phyloP scores from a whole-genome alignment of 352 stramenopile genomes.

The Globisporangium alternatum region DNA sequence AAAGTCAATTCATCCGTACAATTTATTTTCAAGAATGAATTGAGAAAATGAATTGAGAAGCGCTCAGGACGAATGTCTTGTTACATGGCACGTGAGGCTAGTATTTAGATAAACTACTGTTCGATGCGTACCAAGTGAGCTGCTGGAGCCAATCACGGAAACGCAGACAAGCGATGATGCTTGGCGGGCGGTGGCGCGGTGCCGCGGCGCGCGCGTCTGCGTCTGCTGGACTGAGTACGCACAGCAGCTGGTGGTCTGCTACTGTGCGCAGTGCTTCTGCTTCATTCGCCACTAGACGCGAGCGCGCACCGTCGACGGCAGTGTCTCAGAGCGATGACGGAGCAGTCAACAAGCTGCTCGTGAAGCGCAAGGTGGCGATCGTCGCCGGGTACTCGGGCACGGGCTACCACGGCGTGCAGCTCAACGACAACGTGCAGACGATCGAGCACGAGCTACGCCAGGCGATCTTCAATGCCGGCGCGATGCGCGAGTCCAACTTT shows the following conservation, averaged over 20 bases:
- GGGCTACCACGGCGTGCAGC: conserved; percentile 74
- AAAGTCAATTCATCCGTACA: too few species aligned
- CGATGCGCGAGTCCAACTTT: conserved; percentile 88
- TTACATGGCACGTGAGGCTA: background rate
- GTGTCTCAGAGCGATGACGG: background rate
- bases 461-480: conserved; percentile 75
- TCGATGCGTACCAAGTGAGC: background rate
- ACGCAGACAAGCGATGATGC: conserved; percentile 3
- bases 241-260: background rate
- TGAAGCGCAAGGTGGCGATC: conserved; percentile 89
- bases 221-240: background rate
- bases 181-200: conserved; percentile 4
- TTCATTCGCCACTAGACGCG: background rate
- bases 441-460: conserved; percentile 82
- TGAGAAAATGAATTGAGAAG: too few species aligned
- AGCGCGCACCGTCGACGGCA: background rate
- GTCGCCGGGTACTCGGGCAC: conserved; percentile 83
- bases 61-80: too few species aligned
- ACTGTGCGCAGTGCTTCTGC: background rate
- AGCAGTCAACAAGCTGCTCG: conserved; percentile 28
- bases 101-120: background rate
- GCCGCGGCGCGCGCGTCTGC: conserved; percentile 1
- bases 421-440: conserved; percentile 77
- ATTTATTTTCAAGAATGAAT: too few species aligned
- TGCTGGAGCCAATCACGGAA: conserved; percentile 5